These are phyloP conservation scores for Torulaspora pretoriensis DNA, from an alignment of 1,139 yeast genomes.

Conservation along the genomic window DNA sequence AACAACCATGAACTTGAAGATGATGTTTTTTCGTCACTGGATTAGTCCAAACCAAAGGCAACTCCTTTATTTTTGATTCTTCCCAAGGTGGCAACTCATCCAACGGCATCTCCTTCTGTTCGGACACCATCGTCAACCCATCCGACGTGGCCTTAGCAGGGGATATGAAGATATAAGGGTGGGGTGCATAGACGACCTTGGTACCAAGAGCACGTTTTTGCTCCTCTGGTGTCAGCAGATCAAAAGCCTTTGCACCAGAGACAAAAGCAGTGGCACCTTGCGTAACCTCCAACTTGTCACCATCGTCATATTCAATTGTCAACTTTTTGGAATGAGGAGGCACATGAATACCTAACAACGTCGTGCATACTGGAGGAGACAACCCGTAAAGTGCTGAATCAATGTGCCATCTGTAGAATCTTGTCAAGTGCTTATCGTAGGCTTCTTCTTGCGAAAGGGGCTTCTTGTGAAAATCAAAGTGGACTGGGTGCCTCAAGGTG, in stretches of 20 bases:
- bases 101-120: constrained; percentile 63
- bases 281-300: constrained; percentile 59
- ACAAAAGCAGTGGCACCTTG: constrained; percentile 89
- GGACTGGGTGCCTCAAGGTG: constrained; percentile 74
- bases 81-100: constrained; percentile 80
- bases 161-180: constrained; percentile 80
- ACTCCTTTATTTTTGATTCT: constrained; percentile 61
- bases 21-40: constrained; percentile 83
- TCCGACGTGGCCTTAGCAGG: constrained; percentile 78
- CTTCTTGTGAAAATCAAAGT: constrained; percentile 69
- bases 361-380: constrained; percentile 81
- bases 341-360: constrained; percentile 76
- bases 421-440: constrained; percentile 52
- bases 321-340: constrained; percentile 46
- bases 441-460: constrained; percentile 60
- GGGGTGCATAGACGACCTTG: constrained; percentile 83
- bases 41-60: constrained; percentile 89
- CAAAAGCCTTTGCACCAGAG: constrained; percentile 73
- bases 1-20: constrained; percentile 82
- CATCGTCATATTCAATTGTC: constrained; percentile 62
- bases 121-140: constrained; percentile 80
- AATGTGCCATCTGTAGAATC: constrained; percentile 90
- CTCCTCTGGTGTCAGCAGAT: constrained; percentile 60
- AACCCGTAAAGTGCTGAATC: constrained; percentile 83
- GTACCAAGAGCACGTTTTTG: constrained; percentile 69